A percentile compares a stretch with the other conserved stretches of the same genome.
phyloP scores from a whole-genome alignment of 441 rosid species.

The Iberis amara region DNA sequence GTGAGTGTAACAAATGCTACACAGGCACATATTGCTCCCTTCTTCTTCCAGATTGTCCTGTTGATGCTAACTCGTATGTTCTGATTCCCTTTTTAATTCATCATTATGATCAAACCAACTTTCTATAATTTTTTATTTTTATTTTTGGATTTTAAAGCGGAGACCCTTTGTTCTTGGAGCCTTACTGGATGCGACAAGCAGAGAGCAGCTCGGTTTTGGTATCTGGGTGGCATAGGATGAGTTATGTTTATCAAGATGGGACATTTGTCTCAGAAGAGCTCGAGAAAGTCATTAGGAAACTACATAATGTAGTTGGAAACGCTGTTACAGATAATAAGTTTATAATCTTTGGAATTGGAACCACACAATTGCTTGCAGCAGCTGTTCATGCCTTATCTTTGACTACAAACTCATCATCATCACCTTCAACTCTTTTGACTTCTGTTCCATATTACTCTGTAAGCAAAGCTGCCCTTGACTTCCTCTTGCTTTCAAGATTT shows the following conservation, averaged over 20 bases:
- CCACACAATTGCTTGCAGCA: slow-evolving; percentile 59
- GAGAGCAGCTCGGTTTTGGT: slow-evolving; percentile 46
- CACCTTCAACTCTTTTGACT: slow-evolving; percentile 29
- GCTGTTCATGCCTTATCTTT: slow-evolving; percentile 47
- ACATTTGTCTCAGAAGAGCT: slow-evolving; percentile 37
- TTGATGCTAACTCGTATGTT: slow-evolving; percentile 40
- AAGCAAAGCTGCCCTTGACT: no score
- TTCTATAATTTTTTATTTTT: not conserved
- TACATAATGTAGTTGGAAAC: slow-evolving; percentile 53
- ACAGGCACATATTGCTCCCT: slow-evolving; percentile 34
- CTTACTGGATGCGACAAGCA: slow-evolving; percentile 54
- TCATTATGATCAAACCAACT: no score
- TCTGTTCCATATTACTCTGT: slow-evolving; percentile 19
- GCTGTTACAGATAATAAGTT: slow-evolving; percentile 47
- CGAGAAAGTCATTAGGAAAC: slow-evolving; percentile 37
- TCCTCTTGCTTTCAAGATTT: no score
- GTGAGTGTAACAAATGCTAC: slow-evolving; percentile 39
- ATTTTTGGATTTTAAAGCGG: slow-evolving; percentile 41
- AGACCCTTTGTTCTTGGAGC: slow-evolving; percentile 67
- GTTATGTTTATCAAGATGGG: slow-evolving; percentile 36
- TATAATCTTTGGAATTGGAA: slow-evolving; percentile 52
- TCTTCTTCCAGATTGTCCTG: slow-evolving; percentile 32
- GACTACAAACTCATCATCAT: slow-evolving; percentile 29
- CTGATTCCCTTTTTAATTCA: no score
- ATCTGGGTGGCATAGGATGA: slow-evolving; percentile 71